Percentiles rank a stretch among this genome's conserved stretches.
phyloP scores from a whole-genome alignment of 2,329 filamentous ascomycete species.

The Botryotinia narcissicola region DNA sequence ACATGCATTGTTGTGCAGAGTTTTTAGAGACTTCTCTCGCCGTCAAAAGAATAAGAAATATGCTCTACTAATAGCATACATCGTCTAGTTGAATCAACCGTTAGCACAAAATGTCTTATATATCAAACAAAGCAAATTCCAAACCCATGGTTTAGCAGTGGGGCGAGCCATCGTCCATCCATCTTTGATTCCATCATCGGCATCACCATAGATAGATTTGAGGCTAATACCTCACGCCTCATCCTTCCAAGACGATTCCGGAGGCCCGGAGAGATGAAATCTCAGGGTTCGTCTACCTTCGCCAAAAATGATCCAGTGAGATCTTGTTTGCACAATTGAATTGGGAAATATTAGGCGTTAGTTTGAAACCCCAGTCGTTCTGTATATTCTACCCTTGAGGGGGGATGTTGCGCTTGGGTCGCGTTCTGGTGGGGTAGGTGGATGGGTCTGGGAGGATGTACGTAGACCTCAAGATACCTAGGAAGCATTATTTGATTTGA shows the following conservation, averaged over 20 bases:
- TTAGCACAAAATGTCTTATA: not conserved
- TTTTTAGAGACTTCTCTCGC: not conserved
- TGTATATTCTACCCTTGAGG: not conserved
- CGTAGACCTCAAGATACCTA: not conserved
- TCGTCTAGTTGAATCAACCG: not conserved
- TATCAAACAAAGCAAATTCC: not conserved
- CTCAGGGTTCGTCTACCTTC: not conserved
- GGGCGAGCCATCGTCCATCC: not conserved
- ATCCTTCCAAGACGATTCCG: not conserved
- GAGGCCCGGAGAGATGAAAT: not conserved
- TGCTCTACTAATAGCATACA: not conserved
- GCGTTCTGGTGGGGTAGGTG: not conserved
- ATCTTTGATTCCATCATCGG: not conserved
- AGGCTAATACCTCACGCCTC: not conserved
- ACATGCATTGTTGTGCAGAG: not conserved
- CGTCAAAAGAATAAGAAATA: not conserved
- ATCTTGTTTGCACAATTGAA: not conserved
- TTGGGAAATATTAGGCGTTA: not conserved
- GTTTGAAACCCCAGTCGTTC: conserved; percentile 1
- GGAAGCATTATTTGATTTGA: not conserved
- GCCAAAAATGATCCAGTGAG: not conserved
- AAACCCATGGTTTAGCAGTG: not conserved
- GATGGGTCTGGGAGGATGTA: not conserved
- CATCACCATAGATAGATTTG: not conserved
- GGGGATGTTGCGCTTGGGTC: not conserved